Percentiles rank a stretch among this genome's conserved stretches.
phyloP scores from a whole-genome alignment of 2,329 filamentous ascomycete species.

The Talaromyces sp. region DNA sequence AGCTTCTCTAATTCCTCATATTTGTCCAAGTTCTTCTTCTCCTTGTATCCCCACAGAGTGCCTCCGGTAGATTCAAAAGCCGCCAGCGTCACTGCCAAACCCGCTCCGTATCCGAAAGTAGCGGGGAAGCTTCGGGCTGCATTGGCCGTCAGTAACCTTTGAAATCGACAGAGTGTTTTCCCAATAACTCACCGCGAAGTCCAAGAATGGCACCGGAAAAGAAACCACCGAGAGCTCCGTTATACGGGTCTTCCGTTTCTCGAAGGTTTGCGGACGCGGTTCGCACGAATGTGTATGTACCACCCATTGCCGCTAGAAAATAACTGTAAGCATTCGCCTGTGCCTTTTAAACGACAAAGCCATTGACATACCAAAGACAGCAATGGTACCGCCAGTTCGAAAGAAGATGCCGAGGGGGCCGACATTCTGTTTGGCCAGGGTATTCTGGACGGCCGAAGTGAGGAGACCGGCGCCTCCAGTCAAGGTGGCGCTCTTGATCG shows the following conservation, averaged over 20 bases:
- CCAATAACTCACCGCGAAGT: conserved; percentile 55
- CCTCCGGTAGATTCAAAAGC: conserved; percentile 66
- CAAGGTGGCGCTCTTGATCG: conserved; percentile 60
- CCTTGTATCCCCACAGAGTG: conserved; percentile 50
- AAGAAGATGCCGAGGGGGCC: conserved; percentile 77
- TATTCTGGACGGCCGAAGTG: conserved; percentile 77
- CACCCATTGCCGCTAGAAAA: conserved; percentile 62
- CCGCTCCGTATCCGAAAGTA: conserved; percentile 63
- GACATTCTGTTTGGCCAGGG: conserved; percentile 74
- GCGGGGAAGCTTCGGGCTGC: conserved; percentile 62
- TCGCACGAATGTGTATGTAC: conserved; percentile 71
- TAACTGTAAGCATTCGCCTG: background rate
- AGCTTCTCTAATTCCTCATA: conserved; percentile 70
- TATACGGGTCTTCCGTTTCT: conserved; percentile 74
- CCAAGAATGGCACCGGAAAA: conserved; percentile 68
- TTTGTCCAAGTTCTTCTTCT: conserved; percentile 61
- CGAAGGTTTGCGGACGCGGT: conserved; percentile 77
- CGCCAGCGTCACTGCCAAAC: conserved; percentile 54
- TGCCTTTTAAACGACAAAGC: background rate
- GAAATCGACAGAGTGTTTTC: conserved; percentile 1
- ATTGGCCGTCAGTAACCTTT: conserved; percentile 6
- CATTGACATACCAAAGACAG: conserved; percentile 53
- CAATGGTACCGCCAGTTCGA: conserved; percentile 69
- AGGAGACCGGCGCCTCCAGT: conserved; percentile 65
- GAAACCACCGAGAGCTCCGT: conserved; percentile 71